Base-by-base conservation (phyloP, 2,329 filamentous ascomycete species). In the Botrytis hyacinthi region DNA sequence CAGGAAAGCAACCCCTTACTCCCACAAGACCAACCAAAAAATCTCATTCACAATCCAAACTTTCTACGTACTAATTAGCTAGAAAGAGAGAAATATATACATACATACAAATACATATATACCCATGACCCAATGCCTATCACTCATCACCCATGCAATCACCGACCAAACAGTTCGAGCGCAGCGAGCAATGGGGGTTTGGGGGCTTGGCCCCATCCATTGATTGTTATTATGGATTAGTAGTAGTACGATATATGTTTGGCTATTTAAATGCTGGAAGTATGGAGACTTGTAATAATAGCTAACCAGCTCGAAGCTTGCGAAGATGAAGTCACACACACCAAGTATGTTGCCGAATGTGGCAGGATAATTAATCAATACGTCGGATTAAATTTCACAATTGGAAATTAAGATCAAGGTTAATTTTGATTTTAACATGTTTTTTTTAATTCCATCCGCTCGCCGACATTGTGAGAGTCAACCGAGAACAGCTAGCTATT, bases 401-500 rank as follows among this genome's bases (percentile, higher is more conserved):
- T 5, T 26, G 9, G 1, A 3, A 22, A 65, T 3, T 5, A 1
- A 29, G 8, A 22, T 51, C 18, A 7, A 16, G 4, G 5, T 42
- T 8, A 6, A 14, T n/a, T 26, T 32, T n/a, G 59, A 26, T 37
- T 62, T 62, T 62, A n/a, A 62, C 26, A 40, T 54, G 35, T 48
- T 40, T 67, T 67, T 48, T 68, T 51, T 14, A 57, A 42, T 32
- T 68, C 14, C 35, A 57, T 57, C 26, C 48, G 4, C 32, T 40
- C 18, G 48, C 35, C n/a, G 46, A 68, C 46, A 2, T 57, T 57
- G n/a, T 54, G 8, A 54, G 54, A 20, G 46, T 26, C 48, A 22
- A 18, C n/a, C 35, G 35, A 68, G 66, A 29, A 48, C 42, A 66
- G 66, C 48, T 32, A 57, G 66, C 66, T 68, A 32, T 32, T 32